Conservation (phyloP, 306 rosid genomes). For the Trifolium fragiferum region DNA sequence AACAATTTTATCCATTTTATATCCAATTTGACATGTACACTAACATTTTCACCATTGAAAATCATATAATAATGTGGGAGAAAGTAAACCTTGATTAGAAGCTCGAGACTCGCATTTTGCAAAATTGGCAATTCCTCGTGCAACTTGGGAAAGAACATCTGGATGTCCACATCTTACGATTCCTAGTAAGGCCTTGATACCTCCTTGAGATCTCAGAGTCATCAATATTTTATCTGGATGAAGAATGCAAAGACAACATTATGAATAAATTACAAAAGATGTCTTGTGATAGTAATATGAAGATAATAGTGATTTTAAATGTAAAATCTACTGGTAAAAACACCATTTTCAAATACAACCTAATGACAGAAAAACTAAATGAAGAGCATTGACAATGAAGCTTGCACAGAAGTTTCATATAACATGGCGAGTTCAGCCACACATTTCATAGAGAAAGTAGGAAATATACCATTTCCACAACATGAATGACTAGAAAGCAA, state of each 20-base stretch:
- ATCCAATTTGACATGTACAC: neutral
- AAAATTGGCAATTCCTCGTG: slow-evolving; percentile 95
- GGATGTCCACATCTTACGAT: slow-evolving; percentile 97
- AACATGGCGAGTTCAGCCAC: slow-evolving; percentile 18
- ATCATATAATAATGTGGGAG: slow-evolving; percentile 3
- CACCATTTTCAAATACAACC: neutral
- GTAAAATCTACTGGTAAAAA: slow-evolving; percentile 21
- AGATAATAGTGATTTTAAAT: slow-evolving; percentile 3
- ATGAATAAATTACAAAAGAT: slow-evolving; percentile 15
- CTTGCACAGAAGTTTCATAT: neutral
- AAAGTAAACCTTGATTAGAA: slow-evolving; percentile 73
- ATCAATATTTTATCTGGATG: slow-evolving; percentile 78
- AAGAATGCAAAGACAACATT: slow-evolving; percentile 25
- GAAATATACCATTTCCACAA: slow-evolving; percentile 69
- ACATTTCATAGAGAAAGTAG: slow-evolving; percentile 28
- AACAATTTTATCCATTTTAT: slow-evolving; percentile 27
- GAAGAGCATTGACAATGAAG: slow-evolving; percentile 17
- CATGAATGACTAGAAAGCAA: slow-evolving; percentile 13
- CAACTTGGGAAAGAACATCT: slow-evolving; percentile 97
- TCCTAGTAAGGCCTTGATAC: slow-evolving; percentile 92
- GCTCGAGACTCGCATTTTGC: slow-evolving; percentile 99
- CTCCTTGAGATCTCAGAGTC: slow-evolving; percentile 89
- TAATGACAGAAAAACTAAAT: slow-evolving; percentile 28
- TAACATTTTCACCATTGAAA: slow-evolving; percentile 6
- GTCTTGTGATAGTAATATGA: slow-evolving; percentile 5